Evolutionary conservation across 2,329 filamentous ascomycete genomes (phyloP), one percentile per base, ranked within the genome.

Genomic region (Tothia fuscella): DNA sequence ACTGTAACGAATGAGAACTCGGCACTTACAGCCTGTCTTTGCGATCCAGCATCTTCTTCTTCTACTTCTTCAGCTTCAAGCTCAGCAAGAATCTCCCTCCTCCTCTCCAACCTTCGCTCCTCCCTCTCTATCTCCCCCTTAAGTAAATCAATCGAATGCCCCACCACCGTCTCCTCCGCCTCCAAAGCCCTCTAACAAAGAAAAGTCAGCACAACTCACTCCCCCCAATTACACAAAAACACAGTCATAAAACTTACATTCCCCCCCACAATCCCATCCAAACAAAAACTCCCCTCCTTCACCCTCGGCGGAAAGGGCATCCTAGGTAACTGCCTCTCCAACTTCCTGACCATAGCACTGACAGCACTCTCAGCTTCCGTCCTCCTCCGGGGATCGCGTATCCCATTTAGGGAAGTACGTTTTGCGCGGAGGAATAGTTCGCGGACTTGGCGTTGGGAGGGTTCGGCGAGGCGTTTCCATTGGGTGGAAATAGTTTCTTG

Each of bases 221-320:
- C 22, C 26, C 10, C 14, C 28, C 24, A 31, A 31, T 12, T 40
- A 42, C 6, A 40, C 16, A 10, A 34, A 13, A 9, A 41, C 31
- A 14, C n/a, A 5, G 12, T 9, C 39, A 34, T 6, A 30, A 6
- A 42, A 21, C 56, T 48, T 22, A 55, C 53, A 47, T 74, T 74
- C n/a, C 70, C 70, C 50, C 78, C 72, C 6, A 80, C 62, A 12
- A 78, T 70, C 50, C 68, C 72, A 53, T 84, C 79, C 48, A 78
- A 78, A 51, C 81, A 71, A 35, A 85, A 72, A 38, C 74, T 67
- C 13, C 67, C 63, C 6, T 62, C 66, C 40, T 58, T 59, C 31
- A 60, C 59, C 3, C 70, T 65, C 0, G 74, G 75, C 1, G 80
- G 80, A 53, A 85, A 82, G n/a, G 78, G 78, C 39, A 82, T 64